Conservation (phyloP, 805 yeast genomes). For the Hanseniaspora valbyensis region DNA sequence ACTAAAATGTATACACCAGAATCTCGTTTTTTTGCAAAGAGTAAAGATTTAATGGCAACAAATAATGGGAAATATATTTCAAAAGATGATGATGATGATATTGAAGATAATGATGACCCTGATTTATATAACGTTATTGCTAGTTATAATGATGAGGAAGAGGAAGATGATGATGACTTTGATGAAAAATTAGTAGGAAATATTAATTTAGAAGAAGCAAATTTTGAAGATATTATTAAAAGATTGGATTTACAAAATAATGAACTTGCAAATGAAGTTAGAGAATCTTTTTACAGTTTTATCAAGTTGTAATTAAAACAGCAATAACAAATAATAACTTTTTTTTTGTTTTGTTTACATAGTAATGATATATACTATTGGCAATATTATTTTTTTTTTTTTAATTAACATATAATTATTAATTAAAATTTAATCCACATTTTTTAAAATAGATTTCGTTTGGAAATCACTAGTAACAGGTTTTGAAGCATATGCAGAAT, state of each 20-base stretch:
- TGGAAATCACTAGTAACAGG: background rate
- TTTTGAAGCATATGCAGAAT: background rate
- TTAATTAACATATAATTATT: too few species aligned
- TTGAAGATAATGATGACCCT: constrained; percentile 20
- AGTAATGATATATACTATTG: too few species aligned
- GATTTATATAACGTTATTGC: constrained; percentile 28
- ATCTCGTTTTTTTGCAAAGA: constrained; percentile 22
- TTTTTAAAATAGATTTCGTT: constrained; percentile 1
- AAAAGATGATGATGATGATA: constrained; percentile 20
- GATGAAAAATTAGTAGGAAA: constrained; percentile 17
- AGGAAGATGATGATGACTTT: constrained; percentile 20
- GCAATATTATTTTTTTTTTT: too few species aligned
- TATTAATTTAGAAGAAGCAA: constrained; percentile 25
- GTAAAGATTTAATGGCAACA: constrained; percentile 22
- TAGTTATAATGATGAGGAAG: constrained; percentile 19
- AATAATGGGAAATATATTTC: constrained; percentile 25
- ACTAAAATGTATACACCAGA: constrained; percentile 31
- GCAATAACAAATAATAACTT: too few species aligned
- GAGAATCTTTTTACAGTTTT: constrained; percentile 22
- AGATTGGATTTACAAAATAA: constrained; percentile 24
- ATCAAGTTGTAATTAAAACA: constrained; percentile 16
- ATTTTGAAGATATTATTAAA: constrained; percentile 26
- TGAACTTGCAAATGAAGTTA: constrained; percentile 21
- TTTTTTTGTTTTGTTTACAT: too few species aligned
- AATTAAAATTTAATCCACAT: too few species aligned